Evolutionary conservation across 148 eudicot species (phyloP), one percentile per base, ranked within the genome.

Genomic region (Rheum nobile): DNA sequence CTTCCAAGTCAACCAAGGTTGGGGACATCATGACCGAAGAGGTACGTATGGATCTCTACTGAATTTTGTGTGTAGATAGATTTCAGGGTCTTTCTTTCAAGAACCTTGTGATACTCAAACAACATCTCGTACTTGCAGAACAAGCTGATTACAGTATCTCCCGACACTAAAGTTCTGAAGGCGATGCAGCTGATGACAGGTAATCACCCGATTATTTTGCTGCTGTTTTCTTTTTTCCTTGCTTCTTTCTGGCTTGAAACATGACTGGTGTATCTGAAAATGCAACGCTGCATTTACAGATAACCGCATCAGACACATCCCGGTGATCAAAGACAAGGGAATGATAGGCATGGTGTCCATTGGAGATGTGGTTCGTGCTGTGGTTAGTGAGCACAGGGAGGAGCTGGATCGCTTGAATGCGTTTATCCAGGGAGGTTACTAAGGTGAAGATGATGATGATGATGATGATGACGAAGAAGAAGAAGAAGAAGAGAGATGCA

Each of bases 21-120:
- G 99, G 99, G 67, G 99, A 95, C 81, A 95, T 95, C 75, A 95
- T 95, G 99, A 95, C 99, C 48, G 99, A 92, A 77, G 99, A 95
- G 97, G 99, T 95, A 86, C 72, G 54, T 41, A 31, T 16, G 37
- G 28, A 28, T 10, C 34, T 61, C 17, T 28, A 29, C 19, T 29
- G 8, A 54, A 4, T 26, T 26, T 28, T 6, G 28, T 59, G 35
- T 16, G 32, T 32, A 17, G 1, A 32, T 24, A 32, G 70, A 65
- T 31, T 31, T 29, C 0, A 65, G 47, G 26, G 16, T 70, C 72
- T 31, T 34, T 35, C 4, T 34, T 21, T 39, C 39, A 34, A 32
- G 72, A 68, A 39, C 72, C 22, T 68, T 37, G 14, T 42, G 32
- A 3, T 38, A 70, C 21, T 71, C 37, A 71, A 21, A 38, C 2